Base-by-base conservation (phyloP, 768 basidiomycete genomes). In the Collybiopsis confluens region DNA sequence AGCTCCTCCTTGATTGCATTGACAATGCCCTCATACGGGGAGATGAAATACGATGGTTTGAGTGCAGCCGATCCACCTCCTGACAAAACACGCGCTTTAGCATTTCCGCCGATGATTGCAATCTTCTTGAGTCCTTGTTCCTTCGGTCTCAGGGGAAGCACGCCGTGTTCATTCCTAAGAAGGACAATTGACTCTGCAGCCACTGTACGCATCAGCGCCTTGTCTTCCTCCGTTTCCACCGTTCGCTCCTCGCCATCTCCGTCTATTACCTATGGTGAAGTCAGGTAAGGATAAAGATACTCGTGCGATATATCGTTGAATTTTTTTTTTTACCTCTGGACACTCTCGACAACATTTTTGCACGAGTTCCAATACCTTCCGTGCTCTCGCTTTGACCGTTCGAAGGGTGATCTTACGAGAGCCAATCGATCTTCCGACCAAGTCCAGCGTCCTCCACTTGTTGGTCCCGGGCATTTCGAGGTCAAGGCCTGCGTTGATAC, bases 391-490 rank as follows among this genome's bases (percentile, higher is more conserved):
- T 56, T 88, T 86, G 27, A 92, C 66, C 8, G 81, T 82, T 15
- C 81, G 75, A n/a, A 74, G 65, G 1, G 79, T 82, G 41, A 91
- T 65, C 67, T 92, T 92, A 18, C 84, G 71, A 1, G 85, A 75
- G 5, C 65, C 61, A 45, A 88, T 76, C 0, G 76, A 79, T 23
- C 86, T 76, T 58, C 80, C 81, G 60, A 89, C 78, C 30, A 83
- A 75, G 55, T 86, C 82, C n/a, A 84, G 73, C 0, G 79, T 81
- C 6, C 88, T 77, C 88, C 87, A 89, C 58, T 89, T 88, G 67
- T 85, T 84, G 13, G 70, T 69, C 1, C 89, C 88, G 0, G 87
- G 88, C 86, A 89, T 90, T 64, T 90, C 88, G 35, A 92, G 77
- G 62, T 90, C 86, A 21, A 90, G 71, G 2, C 88, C 88, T n/a